Evolutionary conservation across 2,329 filamentous ascomycete species (phyloP).

Genomic region (Diaporthe vaccinii): DNA sequence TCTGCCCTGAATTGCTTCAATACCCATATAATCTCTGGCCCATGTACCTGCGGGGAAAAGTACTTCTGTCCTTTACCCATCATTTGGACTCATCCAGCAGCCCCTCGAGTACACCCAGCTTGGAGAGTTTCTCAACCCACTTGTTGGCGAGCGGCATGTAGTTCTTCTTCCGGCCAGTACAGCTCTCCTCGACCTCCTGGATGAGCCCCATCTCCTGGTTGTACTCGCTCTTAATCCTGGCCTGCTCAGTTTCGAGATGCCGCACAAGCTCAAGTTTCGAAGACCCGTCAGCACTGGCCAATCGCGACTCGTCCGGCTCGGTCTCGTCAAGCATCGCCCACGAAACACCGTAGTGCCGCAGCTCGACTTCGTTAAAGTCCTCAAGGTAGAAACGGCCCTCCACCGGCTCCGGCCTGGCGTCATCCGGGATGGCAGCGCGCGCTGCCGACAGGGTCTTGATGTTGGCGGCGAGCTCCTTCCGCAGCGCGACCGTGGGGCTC

Average conservation of each 20-base stretch:
- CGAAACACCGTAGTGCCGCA: conserved; percentile 31
- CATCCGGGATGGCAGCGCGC: conserved; percentile 53
- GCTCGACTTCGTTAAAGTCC: conserved; percentile 11
- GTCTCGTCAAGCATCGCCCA: conserved; percentile 14
- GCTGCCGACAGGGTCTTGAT: conserved; percentile 48
- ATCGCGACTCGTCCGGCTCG: background rate
- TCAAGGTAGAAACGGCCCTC: conserved; percentile 22
- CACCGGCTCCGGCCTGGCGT: conserved; percentile 5
- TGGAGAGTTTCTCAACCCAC: conserved; percentile 78
- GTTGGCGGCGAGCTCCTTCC: conserved; percentile 59
- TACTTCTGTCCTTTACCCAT: background rate
- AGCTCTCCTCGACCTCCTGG: conserved; percentile 64
- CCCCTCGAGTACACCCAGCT: conserved; percentile 71
- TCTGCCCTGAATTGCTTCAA: background rate
- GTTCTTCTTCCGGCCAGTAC: conserved; percentile 72
- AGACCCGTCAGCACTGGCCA: background rate
- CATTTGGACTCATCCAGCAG: conserved; percentile 45
- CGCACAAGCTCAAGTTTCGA: conserved; percentile 35
- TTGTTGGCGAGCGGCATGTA: conserved; percentile 77
- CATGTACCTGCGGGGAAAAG: no score
- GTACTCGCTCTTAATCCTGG: conserved; percentile 59
- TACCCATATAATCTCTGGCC: background rate
- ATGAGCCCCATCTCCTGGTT: conserved; percentile 61
- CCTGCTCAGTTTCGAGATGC: conserved; percentile 57
- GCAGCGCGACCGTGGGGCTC: conserved; percentile 69